These are phyloP conservation scores for Mortierella hygrophila DNA, from an alignment of 192 early-diverging fungal genomes.

Conservation along the genomic window DNA sequence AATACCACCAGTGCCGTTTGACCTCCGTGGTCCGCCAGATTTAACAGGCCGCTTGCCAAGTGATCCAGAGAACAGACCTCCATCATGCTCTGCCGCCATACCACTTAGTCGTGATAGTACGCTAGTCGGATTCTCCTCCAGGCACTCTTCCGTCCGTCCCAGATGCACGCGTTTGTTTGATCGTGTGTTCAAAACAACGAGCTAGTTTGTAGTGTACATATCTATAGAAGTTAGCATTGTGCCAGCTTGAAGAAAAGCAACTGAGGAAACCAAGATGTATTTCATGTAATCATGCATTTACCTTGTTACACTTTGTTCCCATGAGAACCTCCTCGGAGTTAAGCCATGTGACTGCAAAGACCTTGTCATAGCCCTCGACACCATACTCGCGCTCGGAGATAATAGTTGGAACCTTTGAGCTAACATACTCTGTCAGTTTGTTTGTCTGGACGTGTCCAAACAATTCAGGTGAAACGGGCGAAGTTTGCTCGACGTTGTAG, in stretches of 20 bases:
- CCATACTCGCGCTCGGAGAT: slow-evolving; percentile 36
- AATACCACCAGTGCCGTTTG: background rate
- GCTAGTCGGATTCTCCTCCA: background rate
- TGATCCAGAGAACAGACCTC: background rate
- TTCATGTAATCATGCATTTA: background rate
- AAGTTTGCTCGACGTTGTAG: background rate
- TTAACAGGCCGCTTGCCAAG: background rate
- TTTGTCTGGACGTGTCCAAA: background rate
- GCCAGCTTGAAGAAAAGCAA: too few relatives aligned
- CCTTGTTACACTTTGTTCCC: slow-evolving; percentile 75
- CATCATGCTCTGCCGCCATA: background rate
- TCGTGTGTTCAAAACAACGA: slow-evolving; percentile 31
- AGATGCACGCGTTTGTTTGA: slow-evolving; percentile 19
- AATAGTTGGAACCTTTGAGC: slow-evolving; percentile 30
- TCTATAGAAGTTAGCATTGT: slow-evolving; percentile 2
- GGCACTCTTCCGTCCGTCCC: slow-evolving; percentile 28
- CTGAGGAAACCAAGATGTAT: too few relatives aligned
- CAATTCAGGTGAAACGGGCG: background rate
- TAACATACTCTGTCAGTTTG: slow-evolving; percentile 17
- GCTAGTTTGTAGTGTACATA: slow-evolving; percentile 1
- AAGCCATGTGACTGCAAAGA: slow-evolving; percentile 71
- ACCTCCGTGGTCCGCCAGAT: background rate
- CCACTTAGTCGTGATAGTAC: slow-evolving; percentile 5
- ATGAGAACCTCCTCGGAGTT: slow-evolving; percentile 62
- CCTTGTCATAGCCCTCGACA: slow-evolving; percentile 62